These are phyloP conservation scores for Pachysolen tannophilus DNA, from an alignment of 805 yeast species.

Conservation along the genomic window DNA sequence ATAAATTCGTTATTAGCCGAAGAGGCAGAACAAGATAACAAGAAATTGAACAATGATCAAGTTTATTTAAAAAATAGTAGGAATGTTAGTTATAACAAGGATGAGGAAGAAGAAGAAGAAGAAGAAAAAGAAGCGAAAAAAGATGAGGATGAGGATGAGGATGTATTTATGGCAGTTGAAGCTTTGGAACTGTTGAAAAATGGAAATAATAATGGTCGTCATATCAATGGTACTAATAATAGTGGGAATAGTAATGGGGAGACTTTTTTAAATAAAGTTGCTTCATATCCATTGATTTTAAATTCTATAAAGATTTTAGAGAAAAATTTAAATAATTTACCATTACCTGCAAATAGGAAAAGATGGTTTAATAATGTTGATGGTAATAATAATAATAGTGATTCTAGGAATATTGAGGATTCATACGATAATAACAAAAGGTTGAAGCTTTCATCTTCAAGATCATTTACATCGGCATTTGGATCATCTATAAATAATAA, in stretches of 20 bases:
- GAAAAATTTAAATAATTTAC: constrained; percentile 22
- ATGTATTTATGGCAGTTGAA: constrained; percentile 20
- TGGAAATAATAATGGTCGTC: constrained; percentile 3
- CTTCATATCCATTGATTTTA: constrained; percentile 28
- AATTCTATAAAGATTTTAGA: constrained; percentile 27
- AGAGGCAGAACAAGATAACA: too few species aligned
- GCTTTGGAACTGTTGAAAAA: constrained; percentile 21
- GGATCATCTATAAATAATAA: too few species aligned
- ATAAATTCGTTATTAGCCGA: too few species aligned
- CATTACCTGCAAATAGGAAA: constrained; percentile 14
- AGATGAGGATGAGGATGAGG: constrained; percentile 2
- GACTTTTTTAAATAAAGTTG: constrained; percentile 26
- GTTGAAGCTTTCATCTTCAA: background rate
- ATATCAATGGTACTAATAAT: background rate
- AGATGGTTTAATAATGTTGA: constrained; percentile 12
- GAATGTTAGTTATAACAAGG: too few species aligned
- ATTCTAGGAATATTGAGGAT: background rate
- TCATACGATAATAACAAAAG: background rate
- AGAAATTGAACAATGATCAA: too few species aligned
- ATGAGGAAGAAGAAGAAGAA: too few species aligned
- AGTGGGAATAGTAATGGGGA: constrained; percentile 5
- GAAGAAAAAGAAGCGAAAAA: too few species aligned
- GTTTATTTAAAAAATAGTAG: too few species aligned
- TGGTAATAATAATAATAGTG: constrained; percentile 1
- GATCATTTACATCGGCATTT: too few species aligned